Conservation (phyloP, 2,329 filamentous ascomycete species). For the Colletotrichum zoysiae region DNA sequence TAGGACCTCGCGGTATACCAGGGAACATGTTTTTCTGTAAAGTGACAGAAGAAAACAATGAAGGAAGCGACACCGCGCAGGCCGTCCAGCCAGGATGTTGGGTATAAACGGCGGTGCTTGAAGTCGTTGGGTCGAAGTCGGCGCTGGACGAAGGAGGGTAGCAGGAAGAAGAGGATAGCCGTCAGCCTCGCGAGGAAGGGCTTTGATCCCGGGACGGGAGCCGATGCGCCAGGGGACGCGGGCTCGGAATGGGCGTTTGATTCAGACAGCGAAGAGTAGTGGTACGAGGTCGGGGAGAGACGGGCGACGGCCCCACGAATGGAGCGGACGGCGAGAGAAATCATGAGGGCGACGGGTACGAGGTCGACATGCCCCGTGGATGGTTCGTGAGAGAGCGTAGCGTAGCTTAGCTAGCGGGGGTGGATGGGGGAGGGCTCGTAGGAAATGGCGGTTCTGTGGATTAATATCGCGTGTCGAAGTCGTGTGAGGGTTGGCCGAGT, state of each 20-base stretch:
- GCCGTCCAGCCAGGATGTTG: conserved; percentile 63
- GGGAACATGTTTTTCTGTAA: conserved; percentile 56
- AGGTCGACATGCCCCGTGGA: conserved; percentile 21
- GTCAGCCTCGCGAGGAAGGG: conserved; percentile 29
- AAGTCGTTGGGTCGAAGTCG: conserved; percentile 45
- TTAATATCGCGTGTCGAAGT: not conserved
- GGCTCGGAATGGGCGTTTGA: conserved; percentile 30
- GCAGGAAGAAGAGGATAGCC: conserved; percentile 45
- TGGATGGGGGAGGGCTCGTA: not conserved
- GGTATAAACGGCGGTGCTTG: conserved; percentile 48
- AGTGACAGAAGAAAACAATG: conserved; percentile 62
- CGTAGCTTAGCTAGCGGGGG: too few species aligned
- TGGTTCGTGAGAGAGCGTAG: not conserved
- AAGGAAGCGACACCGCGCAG: conserved; percentile 63
- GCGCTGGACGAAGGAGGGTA: conserved; percentile 50
- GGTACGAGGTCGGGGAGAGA: conserved; percentile 29
- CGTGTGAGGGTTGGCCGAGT: not conserved
- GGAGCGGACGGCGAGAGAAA: conserved; percentile 40
- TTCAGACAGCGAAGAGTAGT: conserved; percentile 28
- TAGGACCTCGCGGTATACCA: conserved; percentile 51
- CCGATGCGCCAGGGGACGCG: conserved; percentile 20
- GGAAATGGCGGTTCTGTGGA: not conserved
- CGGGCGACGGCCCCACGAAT: conserved; percentile 40
- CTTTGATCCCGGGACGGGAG: not conserved
- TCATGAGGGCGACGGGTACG: conserved; percentile 22